A percentile compares a stretch with the other conserved stretches of the same genome.
Evolutionary conservation across 2,329 filamentous ascomycete genomes (phyloP).

Genomic region (Arthroderma uncinatum): DNA sequence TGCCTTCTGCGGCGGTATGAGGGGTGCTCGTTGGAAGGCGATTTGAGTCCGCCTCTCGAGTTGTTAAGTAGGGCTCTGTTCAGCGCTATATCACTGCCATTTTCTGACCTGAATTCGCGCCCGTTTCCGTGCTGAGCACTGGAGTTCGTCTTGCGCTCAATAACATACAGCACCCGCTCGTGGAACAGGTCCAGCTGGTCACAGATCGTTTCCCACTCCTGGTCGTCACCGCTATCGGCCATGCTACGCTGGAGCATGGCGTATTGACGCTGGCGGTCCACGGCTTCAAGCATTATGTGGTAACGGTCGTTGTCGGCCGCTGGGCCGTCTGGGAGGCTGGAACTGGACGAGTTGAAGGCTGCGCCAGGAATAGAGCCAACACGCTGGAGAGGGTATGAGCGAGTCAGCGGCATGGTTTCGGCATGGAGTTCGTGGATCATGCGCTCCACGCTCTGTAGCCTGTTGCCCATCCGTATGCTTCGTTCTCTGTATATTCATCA

Average conservation of each 20-base stretch:
- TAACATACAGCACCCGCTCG: conserved; percentile 11
- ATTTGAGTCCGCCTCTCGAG: background rate
- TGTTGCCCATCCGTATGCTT: background rate
- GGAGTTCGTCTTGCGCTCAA: conserved; percentile 10
- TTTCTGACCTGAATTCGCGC: background rate
- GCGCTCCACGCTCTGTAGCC: background rate
- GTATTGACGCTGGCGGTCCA: conserved; percentile 11
- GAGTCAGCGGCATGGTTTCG: background rate
- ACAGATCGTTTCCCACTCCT: conserved; percentile 13
- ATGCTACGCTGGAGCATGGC: conserved; percentile 10
- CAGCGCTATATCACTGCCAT: background rate
- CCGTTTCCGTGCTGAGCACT: conserved; percentile 11
- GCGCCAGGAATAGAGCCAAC: background rate
- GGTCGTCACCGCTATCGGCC: conserved; percentile 9
- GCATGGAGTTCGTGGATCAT: background rate
- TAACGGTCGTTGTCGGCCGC: conserved; percentile 8
- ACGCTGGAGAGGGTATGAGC: background rate
- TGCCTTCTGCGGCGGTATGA: background rate
- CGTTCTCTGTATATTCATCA: background rate
- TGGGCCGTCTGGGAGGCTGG: background rate
- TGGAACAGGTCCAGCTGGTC: conserved; percentile 12
- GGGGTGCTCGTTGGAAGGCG: background rate
- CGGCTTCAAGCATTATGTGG: conserved; percentile 9
- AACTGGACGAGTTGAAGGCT: background rate
- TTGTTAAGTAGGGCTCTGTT: conserved; percentile 1